Evolutionary conservation across 345 rosid genomes (phyloP).

Genomic region (Corchorus olitorius): DNA sequence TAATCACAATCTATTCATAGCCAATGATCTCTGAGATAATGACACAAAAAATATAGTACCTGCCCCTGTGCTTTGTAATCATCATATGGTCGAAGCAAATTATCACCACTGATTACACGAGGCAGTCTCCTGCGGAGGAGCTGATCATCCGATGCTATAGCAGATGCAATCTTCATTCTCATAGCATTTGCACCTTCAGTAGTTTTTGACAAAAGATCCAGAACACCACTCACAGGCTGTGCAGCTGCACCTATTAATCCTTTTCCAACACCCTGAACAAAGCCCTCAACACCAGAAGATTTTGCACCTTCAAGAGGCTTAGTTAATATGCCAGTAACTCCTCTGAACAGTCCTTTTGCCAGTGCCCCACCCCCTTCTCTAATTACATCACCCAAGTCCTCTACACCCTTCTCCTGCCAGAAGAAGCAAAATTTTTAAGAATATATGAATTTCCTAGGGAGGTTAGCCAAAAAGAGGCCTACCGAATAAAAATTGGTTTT

Average conservation of each 20-base stretch:
- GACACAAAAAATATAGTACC: conserved; percentile 44
- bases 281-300: conserved; percentile 93
- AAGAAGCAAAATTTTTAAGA: conserved; percentile 24
- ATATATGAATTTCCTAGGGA: conserved; percentile 10
- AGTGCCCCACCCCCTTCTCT: conserved; percentile 99
- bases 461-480: conserved; percentile 10
- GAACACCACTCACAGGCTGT: conserved; percentile 97
- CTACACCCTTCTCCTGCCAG: conserved; percentile 93
- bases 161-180: conserved; percentile 96
- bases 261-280: conserved; percentile 97
- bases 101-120: conserved; percentile 88
- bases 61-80: conserved; percentile 93
- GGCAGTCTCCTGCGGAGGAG: conserved; percentile 93
- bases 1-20: not conserved
- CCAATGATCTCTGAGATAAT: not conserved
- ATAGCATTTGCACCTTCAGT: conserved; percentile 99
- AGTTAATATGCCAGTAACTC: conserved; percentile 96
- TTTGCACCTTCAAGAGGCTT: conserved; percentile 99
- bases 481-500: not conserved
- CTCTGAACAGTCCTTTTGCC: conserved; percentile 95
- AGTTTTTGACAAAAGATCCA: conserved; percentile 97
- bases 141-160: conserved; percentile 97
- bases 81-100: conserved; percentile 84
- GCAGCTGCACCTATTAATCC: conserved; percentile 99
- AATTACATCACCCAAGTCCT: conserved; percentile 90